A percentile compares a stretch with the other conserved stretches of the same genome.
Evolutionary conservation across 129 eudicot species (phyloP).

Genomic region (Ambrosia artemisiifolia): DNA sequence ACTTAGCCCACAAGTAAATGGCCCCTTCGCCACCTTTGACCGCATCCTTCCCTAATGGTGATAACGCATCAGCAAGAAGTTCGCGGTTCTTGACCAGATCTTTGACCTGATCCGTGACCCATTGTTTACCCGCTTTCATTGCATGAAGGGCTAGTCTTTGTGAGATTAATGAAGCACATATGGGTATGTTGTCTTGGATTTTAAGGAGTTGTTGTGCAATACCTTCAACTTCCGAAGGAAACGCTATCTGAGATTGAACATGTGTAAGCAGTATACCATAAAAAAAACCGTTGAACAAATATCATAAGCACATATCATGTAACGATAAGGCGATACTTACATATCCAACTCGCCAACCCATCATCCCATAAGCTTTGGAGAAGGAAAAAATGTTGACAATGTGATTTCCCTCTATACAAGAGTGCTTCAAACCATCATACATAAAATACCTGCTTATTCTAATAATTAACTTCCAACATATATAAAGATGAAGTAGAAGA

Average conservation of each 20-base stretch:
- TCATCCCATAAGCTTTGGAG: constrained; percentile 99
- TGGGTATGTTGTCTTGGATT: constrained; percentile 97
- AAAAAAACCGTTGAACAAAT: neutral
- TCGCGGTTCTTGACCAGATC: constrained; percentile 66
- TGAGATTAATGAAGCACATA: constrained; percentile 88
- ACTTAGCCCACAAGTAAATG: constrained; percentile 89
- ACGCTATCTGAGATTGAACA: constrained; percentile 71
- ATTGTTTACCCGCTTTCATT: constrained; percentile 70
- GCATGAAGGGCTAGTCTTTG: constrained; percentile 79
- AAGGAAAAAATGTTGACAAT: constrained; percentile 90
- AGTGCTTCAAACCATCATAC: constrained; percentile 96
- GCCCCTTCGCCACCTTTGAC: constrained; percentile 99
- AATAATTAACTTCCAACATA: neutral
- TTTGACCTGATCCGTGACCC: constrained; percentile 83
- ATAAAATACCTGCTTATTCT: constrained; percentile 75
- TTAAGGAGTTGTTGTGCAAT: constrained; percentile 67
- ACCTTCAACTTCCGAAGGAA: constrained; percentile 81
- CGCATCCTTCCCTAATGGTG: constrained; percentile 70
- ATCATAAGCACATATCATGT: constrained; percentile 5
- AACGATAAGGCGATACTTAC: constrained; percentile 51
- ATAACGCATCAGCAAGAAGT: constrained; percentile 60
- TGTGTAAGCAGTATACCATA: neutral
- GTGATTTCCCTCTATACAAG: constrained; percentile 83
- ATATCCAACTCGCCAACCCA: constrained; percentile 99
- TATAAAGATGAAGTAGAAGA: neutral